Percentiles rank a stretch among this genome's conserved stretches.
Evolutionary conservation across 208 protist genomes (phyloP).

Genomic region (Crithidia fasciculata): DNA sequence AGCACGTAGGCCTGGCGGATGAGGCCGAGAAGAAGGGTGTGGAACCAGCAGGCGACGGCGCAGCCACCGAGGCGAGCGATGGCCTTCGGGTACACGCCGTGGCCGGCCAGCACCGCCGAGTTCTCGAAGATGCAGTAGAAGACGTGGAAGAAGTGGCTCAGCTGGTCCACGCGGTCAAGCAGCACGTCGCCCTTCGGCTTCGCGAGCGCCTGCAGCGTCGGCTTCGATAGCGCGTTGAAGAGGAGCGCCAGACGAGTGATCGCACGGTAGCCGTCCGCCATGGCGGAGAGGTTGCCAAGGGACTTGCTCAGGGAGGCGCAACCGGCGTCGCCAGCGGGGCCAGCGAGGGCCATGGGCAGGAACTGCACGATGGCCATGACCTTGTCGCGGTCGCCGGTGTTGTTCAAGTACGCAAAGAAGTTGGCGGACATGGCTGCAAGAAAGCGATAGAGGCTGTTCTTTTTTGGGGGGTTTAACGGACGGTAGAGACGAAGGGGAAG

Average conservation of each 20-base stretch:
- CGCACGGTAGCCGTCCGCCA: conserved; percentile 87
- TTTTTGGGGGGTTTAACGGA: conserved; percentile 4
- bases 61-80: conserved; percentile 71
- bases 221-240: conserved; percentile 68
- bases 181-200: conserved; percentile 66
- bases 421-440: conserved; percentile 46
- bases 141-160: conserved; percentile 85
- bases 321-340: conserved; percentile 58
- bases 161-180: conserved; percentile 65
- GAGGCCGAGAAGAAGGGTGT: conserved; percentile 74
- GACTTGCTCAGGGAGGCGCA: conserved; percentile 66
- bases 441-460: conserved; percentile 8
- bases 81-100: conserved; percentile 59
- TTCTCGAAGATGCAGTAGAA: conserved; percentile 87
- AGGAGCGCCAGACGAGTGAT: conserved; percentile 87
- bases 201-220: conserved; percentile 56
- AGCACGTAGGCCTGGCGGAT: conserved; percentile 75
- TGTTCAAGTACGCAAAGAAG: conserved; percentile 63
- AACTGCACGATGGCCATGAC: conserved; percentile 91
- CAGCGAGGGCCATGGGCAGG: conserved; percentile 74
- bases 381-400: conserved; percentile 87
- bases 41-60: conserved; percentile 89
- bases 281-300: conserved; percentile 69
- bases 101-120: conserved; percentile 71
- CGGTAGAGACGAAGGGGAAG: not conserved